phyloP scores from a whole-genome alignment of 2,329 filamentous ascomycete genomes.

The Sporothrix brasiliensis region DNA sequence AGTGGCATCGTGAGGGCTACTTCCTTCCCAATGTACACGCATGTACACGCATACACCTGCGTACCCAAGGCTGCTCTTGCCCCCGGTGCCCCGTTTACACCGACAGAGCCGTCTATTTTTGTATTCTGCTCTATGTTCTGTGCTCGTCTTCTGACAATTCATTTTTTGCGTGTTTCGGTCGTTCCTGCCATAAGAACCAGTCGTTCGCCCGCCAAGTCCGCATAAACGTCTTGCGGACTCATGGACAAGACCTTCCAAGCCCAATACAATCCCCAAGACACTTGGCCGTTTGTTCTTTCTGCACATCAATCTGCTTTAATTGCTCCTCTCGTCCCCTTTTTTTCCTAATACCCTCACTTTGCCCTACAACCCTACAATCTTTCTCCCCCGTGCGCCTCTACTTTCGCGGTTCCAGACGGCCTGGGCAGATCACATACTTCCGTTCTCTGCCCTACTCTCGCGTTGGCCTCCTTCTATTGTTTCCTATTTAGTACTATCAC shows the following conservation, averaged over 20 bases:
- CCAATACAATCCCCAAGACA: slow-evolving; percentile 26
- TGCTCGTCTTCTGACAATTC: neutral
- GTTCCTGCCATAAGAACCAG: slow-evolving; percentile 18
- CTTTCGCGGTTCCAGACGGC: slow-evolving; percentile 10
- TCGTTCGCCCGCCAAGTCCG: slow-evolving; percentile 26
- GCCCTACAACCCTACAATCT: neutral
- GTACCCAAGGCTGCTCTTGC: neutral
- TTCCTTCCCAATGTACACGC: slow-evolving; percentile 11
- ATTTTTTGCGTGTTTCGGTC: neutral
- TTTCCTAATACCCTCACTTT: slow-evolving; percentile 17
- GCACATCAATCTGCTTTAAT: slow-evolving; percentile 21
- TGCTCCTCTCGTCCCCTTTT: slow-evolving; percentile 7
- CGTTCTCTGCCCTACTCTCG: slow-evolving; percentile 18
- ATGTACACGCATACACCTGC: slow-evolving; percentile 21
- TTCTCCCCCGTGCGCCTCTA: neutral
- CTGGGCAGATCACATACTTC: slow-evolving; percentile 23
- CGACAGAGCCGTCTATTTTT: neutral
- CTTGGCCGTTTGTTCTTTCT: slow-evolving; percentile 29
- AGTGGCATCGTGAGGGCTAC: neutral
- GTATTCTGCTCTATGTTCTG: neutral
- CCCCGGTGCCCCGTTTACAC: slow-evolving; percentile 6
- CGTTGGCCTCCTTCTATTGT: slow-evolving; percentile 7
- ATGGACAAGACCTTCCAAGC: slow-evolving; percentile 27
- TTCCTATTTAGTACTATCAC: slow-evolving; percentile 16
- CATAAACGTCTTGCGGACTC: slow-evolving; percentile 26